phyloP scores from a whole-genome alignment of 2,329 filamentous ascomycete species.

The Aspergillus eucalypticola region DNA sequence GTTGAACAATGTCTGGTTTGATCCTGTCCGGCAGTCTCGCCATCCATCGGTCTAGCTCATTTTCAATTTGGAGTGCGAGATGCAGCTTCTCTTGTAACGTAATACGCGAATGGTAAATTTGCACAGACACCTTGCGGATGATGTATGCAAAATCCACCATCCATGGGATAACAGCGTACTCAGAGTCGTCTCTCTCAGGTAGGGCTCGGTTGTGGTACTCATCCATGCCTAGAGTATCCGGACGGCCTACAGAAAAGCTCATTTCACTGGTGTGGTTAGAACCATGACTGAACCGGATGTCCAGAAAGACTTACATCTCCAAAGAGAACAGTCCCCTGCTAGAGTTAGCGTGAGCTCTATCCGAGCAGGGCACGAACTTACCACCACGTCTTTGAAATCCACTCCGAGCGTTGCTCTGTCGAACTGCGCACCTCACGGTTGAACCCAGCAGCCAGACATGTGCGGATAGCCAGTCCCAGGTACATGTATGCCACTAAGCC shows the following conservation, averaged over 20 bases:
- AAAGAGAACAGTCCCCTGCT: conserved; percentile 47
- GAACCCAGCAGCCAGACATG: conserved; percentile 50
- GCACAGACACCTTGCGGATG: conserved; percentile 42
- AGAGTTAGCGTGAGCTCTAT: neutral
- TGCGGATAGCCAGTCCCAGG: conserved; percentile 50
- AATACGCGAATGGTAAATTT: conserved; percentile 41
- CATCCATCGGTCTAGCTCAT: conserved; percentile 40
- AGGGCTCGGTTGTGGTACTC: conserved; percentile 50
- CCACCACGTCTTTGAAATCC: conserved; percentile 52
- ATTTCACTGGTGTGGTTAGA: conserved; percentile 40
- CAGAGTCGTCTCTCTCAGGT: conserved; percentile 37
- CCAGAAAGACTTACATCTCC: conserved; percentile 39
- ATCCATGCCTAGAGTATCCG: conserved; percentile 52
- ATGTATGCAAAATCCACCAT: conserved; percentile 46
- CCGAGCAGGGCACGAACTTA: conserved; percentile 25
- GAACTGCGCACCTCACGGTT: conserved; percentile 44
- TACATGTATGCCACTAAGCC: conserved; percentile 49
- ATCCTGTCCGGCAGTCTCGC: conserved; percentile 33
- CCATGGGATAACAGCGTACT: conserved; percentile 43
- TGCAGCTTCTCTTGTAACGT: conserved; percentile 39
- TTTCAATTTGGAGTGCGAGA: conserved; percentile 38
- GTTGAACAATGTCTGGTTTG: conserved; percentile 31
- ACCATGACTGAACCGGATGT: neutral
- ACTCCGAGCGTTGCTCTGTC: conserved; percentile 37
- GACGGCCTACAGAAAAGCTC: conserved; percentile 52